Evolutionary conservation across 768 basidiomycete genomes (phyloP).

Genomic region (Sporobolomyces phaffii): DNA sequence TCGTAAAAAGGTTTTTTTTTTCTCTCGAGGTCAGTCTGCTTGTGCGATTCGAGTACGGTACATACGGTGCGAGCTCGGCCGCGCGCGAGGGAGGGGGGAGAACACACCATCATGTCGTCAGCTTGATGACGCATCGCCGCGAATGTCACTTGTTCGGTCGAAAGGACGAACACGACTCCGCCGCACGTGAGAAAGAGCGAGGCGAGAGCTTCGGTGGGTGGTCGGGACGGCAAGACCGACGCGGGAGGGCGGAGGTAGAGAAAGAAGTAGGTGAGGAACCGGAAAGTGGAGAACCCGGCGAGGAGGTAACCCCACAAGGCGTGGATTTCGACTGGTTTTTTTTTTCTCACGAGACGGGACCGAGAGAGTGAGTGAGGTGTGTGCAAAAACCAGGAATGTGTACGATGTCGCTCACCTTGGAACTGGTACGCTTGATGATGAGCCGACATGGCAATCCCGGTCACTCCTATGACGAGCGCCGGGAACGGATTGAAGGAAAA

Average conservation of each 20-base stretch:
- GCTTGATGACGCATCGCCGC: conserved; percentile 84
- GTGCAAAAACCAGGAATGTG: background rate
- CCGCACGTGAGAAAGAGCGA: conserved; percentile 75
- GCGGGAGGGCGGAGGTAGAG: conserved; percentile 62
- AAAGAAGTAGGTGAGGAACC: conserved; percentile 90
- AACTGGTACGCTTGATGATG: conserved; percentile 88
- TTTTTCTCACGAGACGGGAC: too few species aligned
- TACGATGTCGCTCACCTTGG: conserved; percentile 50
- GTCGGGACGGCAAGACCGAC: conserved; percentile 61
- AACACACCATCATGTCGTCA: conserved; percentile 57
- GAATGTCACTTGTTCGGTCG: conserved; percentile 66
- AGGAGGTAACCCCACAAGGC: conserved; percentile 84
- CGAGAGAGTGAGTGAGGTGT: background rate
- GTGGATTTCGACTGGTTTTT: conserved; percentile 80
- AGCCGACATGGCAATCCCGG: conserved; percentile 86
- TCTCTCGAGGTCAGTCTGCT: too few species aligned
- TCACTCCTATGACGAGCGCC: conserved; percentile 85
- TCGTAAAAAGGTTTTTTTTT: too few species aligned
- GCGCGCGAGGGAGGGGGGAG: too few species aligned
- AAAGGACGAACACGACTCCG: conserved; percentile 81
- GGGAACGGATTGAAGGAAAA: conserved; percentile 56
- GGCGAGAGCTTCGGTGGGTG: conserved; percentile 85
- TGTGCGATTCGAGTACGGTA: too few species aligned
- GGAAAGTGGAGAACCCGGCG: conserved; percentile 65
- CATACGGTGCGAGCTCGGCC: too few species aligned